Percentiles rank a stretch among this genome's conserved stretches.
phyloP scores from a whole-genome alignment of 106 monocot species.

The Triglochin maritima region DNA sequence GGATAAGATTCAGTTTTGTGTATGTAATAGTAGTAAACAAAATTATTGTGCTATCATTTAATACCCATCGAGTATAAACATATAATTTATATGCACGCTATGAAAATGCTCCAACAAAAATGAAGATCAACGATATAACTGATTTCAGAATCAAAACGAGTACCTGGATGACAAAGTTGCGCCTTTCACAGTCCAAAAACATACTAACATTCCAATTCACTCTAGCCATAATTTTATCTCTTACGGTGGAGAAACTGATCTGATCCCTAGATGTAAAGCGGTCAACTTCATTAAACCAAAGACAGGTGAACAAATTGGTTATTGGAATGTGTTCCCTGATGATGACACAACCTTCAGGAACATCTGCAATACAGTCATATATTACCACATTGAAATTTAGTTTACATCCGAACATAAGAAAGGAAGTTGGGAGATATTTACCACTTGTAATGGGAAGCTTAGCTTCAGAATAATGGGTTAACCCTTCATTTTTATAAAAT shows the following conservation, averaged over 20 bases:
- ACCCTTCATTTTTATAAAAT: conserved; percentile 76
- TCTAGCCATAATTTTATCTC: conserved; percentile 70
- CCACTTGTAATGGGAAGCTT: conserved; percentile 96
- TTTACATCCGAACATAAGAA: background rate
- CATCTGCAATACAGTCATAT: conserved; percentile 40
- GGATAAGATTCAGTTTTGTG: background rate
- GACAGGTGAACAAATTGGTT: conserved; percentile 90
- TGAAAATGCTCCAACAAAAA: background rate
- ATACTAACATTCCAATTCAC: conserved; percentile 68
- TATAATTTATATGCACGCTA: too few species aligned
- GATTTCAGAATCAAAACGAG: background rate
- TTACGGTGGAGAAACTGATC: conserved; percentile 79
- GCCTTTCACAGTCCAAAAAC: conserved; percentile 94
- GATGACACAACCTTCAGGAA: conserved; percentile 97
- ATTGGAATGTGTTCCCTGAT: conserved; percentile 89
- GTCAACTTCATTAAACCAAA: conserved; percentile 99
- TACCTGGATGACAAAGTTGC: conserved; percentile 97
- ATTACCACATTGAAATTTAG: background rate
- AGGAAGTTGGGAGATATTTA: conserved; percentile 15
- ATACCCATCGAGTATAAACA: too few species aligned
- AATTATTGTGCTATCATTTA: too few species aligned
- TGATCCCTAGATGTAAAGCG: conserved; percentile 94
- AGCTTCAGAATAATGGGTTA: conserved; percentile 68
- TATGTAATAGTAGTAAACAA: background rate
- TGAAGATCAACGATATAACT: background rate